Base-by-base conservation (phyloP, 441 rosid genomes). In the Adansonia grandidieri region DNA sequence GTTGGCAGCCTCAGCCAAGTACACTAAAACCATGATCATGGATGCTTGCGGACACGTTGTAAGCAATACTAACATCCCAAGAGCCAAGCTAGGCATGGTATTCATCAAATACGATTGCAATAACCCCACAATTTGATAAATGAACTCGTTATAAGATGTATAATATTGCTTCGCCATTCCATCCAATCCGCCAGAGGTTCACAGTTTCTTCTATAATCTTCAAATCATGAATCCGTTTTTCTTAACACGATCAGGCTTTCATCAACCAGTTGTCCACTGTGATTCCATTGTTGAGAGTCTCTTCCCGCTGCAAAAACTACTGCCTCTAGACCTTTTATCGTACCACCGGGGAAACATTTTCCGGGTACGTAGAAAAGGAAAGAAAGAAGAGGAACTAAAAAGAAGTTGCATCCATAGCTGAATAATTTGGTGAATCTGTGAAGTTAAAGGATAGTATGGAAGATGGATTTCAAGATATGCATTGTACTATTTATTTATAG, bases 161-260 rank as follows among this genome's bases (percentile, higher is more conserved):
- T 84, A 83, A 37, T 58, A 82, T 10, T 56, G 81, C 81, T 86
- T 88, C 87, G 86, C 88, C 89, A 88, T 40, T 79, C 85, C 88
- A 70, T 83, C 91, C 91, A 88, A 32, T 86, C 85, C 13, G 51
- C 69, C 2, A 89, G 91, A 3, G 89, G 89, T 81, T 86, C 84
- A 0, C 83, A 83, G 45, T 83, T 88, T 57, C 83, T 80, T 86
- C 89, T 4, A 80, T 50, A 77, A 84, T 80, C 71, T 83, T 82
- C 88, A 82, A 80, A 60, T 88, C 87, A 48, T 74, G 89, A 22
- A 88, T 83, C 42, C 89, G 82, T 77, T 82, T 88, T 77, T 32
- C 91, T 79, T 11, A 88, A 72, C 24, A 82, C 84, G 20, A 80
- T 79, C 88, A 86, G 64, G 75, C 70, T 82, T 70, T 75, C 87